Evolutionary conservation across 768 basidiomycete genomes (phyloP), one percentile per base, ranked within the genome.

Genomic region (Macrolepiota dolichaula): DNA sequence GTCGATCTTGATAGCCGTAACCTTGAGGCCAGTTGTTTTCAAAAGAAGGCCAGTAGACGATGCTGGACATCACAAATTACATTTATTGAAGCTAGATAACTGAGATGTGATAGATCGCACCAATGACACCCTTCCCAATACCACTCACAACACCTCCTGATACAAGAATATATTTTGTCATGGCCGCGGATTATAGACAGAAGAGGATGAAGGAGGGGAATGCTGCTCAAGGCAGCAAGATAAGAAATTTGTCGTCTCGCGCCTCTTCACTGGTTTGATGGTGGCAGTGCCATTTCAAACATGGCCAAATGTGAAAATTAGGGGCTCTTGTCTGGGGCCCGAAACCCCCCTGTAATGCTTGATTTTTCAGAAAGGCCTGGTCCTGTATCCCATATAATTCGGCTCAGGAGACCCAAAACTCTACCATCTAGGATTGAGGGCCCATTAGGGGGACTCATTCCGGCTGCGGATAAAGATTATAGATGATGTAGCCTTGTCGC

Each of bases 1-100:
- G 73, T 99, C 96, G 69, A 99, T 98, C 78, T 99, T 99, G 82
- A 99, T 98, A 11, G 96, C 92, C 7, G 96, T 99, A 67, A 98
- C 96, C 78, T 95, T 97, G 63, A 97, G 81, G 51, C 96, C 96
- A 38, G 89, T 87, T 47, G 93, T 98, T 77, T 98, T 98, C 72
- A 99, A 81, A 55, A 98, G 83, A 55, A 98, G 80, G 62, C 96
- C 96, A 4, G 96, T 98, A 53, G 96, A 98, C 27, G 96, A 98
- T 65, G 96, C 96, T 98, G 71, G 42, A 63, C 59, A 24, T 17
- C 53, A 51, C 54, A 44, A 53, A 55, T 35, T 37, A 36, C 17
- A 24, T 38, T 38, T 42, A 44, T 27, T 11, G 46, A 27, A 52
- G 57, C 10, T n/a, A 24, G 19, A 38, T 61, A 27, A 35, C 54